Evolutionary conservation across 2,329 filamentous ascomycete species (phyloP).

Genomic region (Paraphaeosphaeria sporulosa): DNA sequence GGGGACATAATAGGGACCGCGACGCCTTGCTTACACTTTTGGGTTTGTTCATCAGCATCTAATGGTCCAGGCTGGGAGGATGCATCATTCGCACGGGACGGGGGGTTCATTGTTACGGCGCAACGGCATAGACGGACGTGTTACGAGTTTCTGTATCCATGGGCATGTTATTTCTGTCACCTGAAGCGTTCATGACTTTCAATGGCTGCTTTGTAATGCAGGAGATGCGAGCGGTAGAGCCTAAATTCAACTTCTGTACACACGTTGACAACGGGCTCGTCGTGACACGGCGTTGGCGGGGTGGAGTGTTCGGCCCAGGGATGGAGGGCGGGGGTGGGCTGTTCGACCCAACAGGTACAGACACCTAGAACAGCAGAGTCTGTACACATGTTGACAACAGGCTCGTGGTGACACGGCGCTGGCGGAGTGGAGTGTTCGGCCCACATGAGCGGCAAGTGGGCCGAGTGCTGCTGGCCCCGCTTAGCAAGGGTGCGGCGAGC

Average conservation of each 20-base stretch:
- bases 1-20: background rate
- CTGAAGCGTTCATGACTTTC: background rate
- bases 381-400: background rate
- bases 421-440: slow-evolving; percentile 4
- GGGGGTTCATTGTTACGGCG: background rate
- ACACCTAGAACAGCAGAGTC: too few relatives aligned
- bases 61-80: background rate
- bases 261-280: background rate
- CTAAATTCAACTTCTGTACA: background rate
- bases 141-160: background rate
- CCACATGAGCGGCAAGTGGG: slow-evolving; percentile 3
- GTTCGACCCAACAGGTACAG: too few relatives aligned
- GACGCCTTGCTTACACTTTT: too few relatives aligned
- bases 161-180: background rate
- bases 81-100: background rate
- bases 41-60: background rate
- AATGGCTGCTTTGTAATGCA: background rate
- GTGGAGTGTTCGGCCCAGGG: too few relatives aligned
- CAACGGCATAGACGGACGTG: background rate
- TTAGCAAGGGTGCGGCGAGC: background rate
- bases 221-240: background rate
- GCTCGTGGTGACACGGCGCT: background rate
- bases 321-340: too few relatives aligned
- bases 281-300: slow-evolving; percentile 4
- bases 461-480: slow-evolving; percentile 1